These are phyloP conservation scores for Cladosporium sp. DNA, from an alignment of 2,329 filamentous ascomycete genomes.

Conservation along the genomic window DNA sequence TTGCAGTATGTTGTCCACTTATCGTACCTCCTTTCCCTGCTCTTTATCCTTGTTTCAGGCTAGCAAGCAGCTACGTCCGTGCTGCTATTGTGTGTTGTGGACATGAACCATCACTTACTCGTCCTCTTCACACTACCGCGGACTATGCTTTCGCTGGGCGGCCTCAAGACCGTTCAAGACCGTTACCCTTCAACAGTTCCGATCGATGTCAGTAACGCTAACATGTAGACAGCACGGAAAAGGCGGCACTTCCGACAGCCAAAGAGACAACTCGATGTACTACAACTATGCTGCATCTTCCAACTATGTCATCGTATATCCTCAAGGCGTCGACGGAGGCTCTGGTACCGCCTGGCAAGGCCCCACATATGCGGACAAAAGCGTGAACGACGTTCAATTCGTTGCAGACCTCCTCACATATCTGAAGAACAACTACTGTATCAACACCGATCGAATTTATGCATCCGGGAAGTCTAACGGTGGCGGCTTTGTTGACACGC, in stretches of 20 bases:
- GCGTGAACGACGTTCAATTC: conserved; percentile 41
- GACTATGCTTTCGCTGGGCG: too few species aligned
- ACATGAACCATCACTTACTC: too few species aligned
- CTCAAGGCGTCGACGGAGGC: conserved; percentile 34
- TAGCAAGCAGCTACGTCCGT: too few species aligned
- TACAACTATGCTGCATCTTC: conserved; percentile 42
- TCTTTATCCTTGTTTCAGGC: background rate
- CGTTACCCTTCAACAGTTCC: background rate
- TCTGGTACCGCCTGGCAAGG: conserved; percentile 37
- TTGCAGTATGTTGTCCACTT: background rate
- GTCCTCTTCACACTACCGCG: too few species aligned
- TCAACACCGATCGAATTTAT: conserved; percentile 44
- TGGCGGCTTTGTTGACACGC: conserved; percentile 44
- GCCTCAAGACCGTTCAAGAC: background rate
- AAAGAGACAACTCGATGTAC: conserved; percentile 44
- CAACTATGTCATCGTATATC: conserved; percentile 45
- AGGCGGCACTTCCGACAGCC: conserved; percentile 32
- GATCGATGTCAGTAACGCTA: background rate
- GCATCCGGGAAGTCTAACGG: conserved; percentile 53
- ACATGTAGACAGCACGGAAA: conserved; percentile 17
- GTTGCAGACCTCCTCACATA: conserved; percentile 40
- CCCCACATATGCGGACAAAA: conserved; percentile 34
- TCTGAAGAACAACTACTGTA: conserved; percentile 40
- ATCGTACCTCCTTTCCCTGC: background rate
- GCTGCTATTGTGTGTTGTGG: too few species aligned